These are phyloP conservation scores for Pezicula neosporulosa DNA, from an alignment of 2,329 filamentous ascomycete genomes.

Conservation along the genomic window DNA sequence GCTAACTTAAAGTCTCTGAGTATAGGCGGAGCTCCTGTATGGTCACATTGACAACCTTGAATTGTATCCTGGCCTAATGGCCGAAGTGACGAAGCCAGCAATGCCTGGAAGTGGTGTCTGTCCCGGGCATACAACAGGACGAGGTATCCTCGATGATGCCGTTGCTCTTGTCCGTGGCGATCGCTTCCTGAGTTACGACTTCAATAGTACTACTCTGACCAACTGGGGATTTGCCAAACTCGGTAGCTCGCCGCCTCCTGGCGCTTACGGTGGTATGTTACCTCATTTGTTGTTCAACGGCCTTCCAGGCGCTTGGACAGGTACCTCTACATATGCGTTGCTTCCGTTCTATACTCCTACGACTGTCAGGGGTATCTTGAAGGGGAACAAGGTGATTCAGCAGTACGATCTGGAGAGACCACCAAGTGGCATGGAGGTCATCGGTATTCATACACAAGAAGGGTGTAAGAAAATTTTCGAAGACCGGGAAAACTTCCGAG, in stretches of 20 bases:
- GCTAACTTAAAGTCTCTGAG: too few species aligned
- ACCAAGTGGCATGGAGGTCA: conserved; percentile 34
- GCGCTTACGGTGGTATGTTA: conserved; percentile 43
- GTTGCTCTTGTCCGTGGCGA: conserved; percentile 42
- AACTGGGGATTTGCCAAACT: conserved; percentile 48
- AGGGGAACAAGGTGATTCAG: conserved; percentile 39
- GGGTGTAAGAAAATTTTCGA: conserved; percentile 46
- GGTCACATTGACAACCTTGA: conserved; percentile 51
- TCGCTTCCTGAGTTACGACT: conserved; percentile 43
- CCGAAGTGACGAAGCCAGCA: conserved; percentile 51
- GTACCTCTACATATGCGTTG: conserved; percentile 44
- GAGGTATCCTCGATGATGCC: conserved; percentile 44
- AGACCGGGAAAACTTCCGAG: conserved; percentile 44
- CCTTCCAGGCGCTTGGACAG: conserved; percentile 42
- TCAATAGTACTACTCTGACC: conserved; percentile 43
- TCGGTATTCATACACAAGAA: conserved; percentile 45
- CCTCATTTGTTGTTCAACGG: conserved; percentile 40
- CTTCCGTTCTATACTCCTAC: conserved; percentile 49
- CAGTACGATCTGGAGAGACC: conserved; percentile 43
- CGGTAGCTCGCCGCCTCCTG: conserved; percentile 26
- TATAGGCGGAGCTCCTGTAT: conserved; percentile 36
- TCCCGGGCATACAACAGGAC: conserved; percentile 38
- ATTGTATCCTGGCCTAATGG: conserved; percentile 54
- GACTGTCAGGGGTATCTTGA: conserved; percentile 42
- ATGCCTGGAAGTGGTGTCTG: conserved; percentile 44